Evolutionary conservation across 208 protist genomes (phyloP).

Genomic region (Acanthamoeba divionensis): DNA sequence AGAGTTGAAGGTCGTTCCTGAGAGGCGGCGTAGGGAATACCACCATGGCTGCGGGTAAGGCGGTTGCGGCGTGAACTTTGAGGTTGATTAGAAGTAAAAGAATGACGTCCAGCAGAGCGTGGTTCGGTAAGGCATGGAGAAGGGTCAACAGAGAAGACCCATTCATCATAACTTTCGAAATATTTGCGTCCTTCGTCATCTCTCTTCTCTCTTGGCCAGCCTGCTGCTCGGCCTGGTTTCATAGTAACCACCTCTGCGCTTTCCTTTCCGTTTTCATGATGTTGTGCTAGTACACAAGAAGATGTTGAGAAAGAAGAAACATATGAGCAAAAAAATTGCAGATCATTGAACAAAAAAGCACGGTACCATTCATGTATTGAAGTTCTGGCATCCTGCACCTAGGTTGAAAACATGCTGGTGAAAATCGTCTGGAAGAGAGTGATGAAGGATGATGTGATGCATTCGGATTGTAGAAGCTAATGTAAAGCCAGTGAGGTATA

Average conservation of each 20-base stretch:
- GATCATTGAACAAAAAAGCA: too few relatives aligned
- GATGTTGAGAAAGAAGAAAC: too few relatives aligned
- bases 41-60: too few relatives aligned
- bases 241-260: not conserved
- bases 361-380: not conserved
- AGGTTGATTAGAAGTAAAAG: not conserved
- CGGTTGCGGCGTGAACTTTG: not conserved
- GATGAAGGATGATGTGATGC: not conserved
- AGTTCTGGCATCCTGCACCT: slow-evolving; percentile 33
- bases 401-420: not conserved
- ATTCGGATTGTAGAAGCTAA: slow-evolving; percentile 62
- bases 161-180: slow-evolving; percentile 16
- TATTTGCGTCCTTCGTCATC: not conserved
- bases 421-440: not conserved
- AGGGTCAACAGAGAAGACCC: not conserved
- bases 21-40: too few relatives aligned
- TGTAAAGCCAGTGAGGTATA: slow-evolving; percentile 64
- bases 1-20: too few relatives aligned
- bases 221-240: not conserved
- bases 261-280: not conserved
- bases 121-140: not conserved
- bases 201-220: not conserved
- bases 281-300: not conserved
- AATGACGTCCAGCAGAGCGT: not conserved
- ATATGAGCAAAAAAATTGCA: too few relatives aligned